A percentile compares a stretch with the other conserved stretches of the same genome.
Conservation (phyloP, 441 rosid species). For the Rhodomyrtus psidioides region DNA sequence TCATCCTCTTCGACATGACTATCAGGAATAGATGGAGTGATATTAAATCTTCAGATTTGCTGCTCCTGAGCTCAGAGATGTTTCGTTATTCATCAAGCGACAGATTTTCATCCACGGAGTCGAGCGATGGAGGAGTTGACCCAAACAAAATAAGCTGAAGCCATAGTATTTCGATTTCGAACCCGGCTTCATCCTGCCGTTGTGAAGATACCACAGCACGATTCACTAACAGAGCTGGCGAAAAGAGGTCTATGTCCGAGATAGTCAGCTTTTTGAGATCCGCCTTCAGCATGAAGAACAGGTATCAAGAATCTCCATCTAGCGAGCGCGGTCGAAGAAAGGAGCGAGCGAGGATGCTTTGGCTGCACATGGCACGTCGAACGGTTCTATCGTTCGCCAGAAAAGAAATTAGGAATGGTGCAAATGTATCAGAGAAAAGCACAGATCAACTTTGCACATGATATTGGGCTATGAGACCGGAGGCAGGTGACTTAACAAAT, state of each 20-base stretch:
- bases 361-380: neutral
- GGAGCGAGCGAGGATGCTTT: neutral
- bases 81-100: neutral
- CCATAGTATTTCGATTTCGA: neutral
- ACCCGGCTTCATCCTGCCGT: neutral
- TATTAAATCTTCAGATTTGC: neutral
- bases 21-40: neutral
- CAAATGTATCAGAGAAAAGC: neutral
- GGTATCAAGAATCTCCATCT: neutral
- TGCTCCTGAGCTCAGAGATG: neutral
- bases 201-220: neutral
- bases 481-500: too few relatives aligned
- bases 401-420: neutral
- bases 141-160: neutral
- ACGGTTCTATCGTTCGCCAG: neutral
- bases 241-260: neutral
- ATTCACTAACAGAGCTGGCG: neutral
- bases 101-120: neutral
- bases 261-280: neutral
- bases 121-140: neutral
- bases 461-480: neutral
- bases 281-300: neutral
- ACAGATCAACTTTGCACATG: neutral
- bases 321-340: neutral
- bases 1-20: neutral